phyloP scores from a whole-genome alignment of 306 rosid genomes.

The Mimosa bimucronata region DNA sequence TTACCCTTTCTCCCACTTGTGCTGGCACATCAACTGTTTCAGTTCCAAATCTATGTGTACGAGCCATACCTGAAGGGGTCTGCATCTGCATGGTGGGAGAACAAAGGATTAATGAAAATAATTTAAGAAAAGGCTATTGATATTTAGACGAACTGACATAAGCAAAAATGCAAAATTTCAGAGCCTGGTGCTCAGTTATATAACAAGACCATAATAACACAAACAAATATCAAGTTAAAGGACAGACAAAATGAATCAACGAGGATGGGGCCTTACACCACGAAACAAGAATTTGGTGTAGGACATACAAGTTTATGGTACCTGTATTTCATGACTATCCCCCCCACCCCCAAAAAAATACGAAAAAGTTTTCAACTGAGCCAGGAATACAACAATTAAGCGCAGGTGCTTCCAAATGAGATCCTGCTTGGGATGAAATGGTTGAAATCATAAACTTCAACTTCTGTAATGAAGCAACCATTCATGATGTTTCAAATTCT shows the following conservation, averaged over 20 bases:
- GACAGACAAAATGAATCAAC: conserved; percentile 9
- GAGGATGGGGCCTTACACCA: conserved; percentile 28
- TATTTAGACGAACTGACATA: background rate
- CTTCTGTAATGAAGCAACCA: conserved; percentile 19
- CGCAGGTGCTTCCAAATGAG: conserved; percentile 7
- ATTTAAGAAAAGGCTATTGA: background rate
- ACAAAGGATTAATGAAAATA: conserved; percentile 30
- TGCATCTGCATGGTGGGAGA: conserved; percentile 60
- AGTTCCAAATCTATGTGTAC: conserved; percentile 93
- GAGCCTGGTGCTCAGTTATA: conserved; percentile 7
- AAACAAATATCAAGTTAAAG: conserved; percentile 24
- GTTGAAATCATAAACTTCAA: conserved; percentile 1
- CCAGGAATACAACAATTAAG: conserved; percentile 15
- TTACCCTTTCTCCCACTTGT: conserved; percentile 90
- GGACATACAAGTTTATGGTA: conserved; percentile 10
- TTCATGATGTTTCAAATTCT: conserved; percentile 4
- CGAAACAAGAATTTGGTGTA: conserved; percentile 16
- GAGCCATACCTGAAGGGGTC: conserved; percentile 92
- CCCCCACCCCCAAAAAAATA: background rate
- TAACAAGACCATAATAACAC: conserved; percentile 1
- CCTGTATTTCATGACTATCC: background rate
- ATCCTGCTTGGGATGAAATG: conserved; percentile 16
- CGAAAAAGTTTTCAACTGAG: background rate
- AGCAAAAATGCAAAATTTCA: background rate
- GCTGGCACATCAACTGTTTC: conserved; percentile 96